Percentiles rank a stretch among this genome's conserved stretches.
These are phyloP conservation scores for Saussurea involucrata DNA, from an alignment of 129 eudicot species.

Conservation along the genomic window DNA sequence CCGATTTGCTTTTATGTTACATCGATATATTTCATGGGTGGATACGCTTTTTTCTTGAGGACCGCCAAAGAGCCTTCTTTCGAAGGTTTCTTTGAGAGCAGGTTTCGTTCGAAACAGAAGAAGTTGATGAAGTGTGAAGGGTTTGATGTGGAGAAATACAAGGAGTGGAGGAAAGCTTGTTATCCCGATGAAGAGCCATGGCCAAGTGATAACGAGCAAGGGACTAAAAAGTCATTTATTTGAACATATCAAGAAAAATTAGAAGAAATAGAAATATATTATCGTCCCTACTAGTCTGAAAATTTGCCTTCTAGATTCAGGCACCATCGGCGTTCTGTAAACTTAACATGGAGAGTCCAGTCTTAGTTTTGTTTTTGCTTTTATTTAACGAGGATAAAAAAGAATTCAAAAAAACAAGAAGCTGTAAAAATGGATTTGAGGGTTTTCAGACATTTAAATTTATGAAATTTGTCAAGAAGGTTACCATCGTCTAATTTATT, in stretches of 20 bases:
- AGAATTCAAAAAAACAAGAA: not conserved
- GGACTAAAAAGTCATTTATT: slow-evolving; percentile 24
- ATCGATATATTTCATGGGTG: slow-evolving; percentile 79
- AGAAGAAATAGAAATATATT: slow-evolving; percentile 4
- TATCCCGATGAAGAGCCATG: slow-evolving; percentile 39
- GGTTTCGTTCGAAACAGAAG: slow-evolving; percentile 70
- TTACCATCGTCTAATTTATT: not conserved
- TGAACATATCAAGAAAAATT: slow-evolving; percentile 24
- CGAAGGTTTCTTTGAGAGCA: slow-evolving; percentile 82
- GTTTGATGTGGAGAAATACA: slow-evolving; percentile 68
- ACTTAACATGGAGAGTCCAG: not conserved
- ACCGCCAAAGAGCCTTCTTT: slow-evolving; percentile 88
- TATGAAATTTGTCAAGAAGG: not conserved
- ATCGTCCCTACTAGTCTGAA: not conserved
- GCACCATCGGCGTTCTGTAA: not conserved
- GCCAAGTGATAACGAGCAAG: slow-evolving; percentile 33
- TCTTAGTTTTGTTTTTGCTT: not conserved
- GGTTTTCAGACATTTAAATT: not conserved
- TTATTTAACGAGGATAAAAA: not conserved
- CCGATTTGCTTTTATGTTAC: slow-evolving; percentile 95
- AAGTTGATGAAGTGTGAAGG: slow-evolving; percentile 48
- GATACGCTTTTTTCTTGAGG: slow-evolving; percentile 89
- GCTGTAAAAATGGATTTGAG: not conserved
- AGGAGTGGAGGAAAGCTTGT: slow-evolving; percentile 64
- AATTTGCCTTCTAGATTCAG: not conserved